These are phyloP conservation scores for Fusarium sp. DNA, from an alignment of 2,329 filamentous ascomycete genomes.

Conservation along the genomic window DNA sequence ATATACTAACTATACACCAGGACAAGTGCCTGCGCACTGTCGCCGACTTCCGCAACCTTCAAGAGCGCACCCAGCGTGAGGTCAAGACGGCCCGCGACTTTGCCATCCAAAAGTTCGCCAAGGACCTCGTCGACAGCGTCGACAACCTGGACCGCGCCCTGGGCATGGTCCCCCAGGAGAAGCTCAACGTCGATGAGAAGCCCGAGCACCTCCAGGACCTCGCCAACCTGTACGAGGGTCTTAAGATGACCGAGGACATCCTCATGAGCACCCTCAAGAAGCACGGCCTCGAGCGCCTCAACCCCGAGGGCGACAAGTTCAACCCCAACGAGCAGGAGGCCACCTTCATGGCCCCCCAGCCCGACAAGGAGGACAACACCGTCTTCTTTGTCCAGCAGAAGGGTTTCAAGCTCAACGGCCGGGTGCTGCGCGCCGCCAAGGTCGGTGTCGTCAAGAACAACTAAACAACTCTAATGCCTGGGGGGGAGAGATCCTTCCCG, in stretches of 20 bases:
- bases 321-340: constrained; percentile 97
- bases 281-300: constrained; percentile 92
- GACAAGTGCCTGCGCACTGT: constrained; percentile 95
- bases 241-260: constrained; percentile 95
- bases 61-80: constrained; percentile 93
- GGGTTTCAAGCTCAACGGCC: constrained; percentile 93
- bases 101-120: constrained; percentile 94
- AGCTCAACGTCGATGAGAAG: constrained; percentile 67
- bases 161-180: constrained; percentile 79
- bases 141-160: constrained; percentile 98
- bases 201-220: constrained; percentile 76
- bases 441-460: constrained; percentile 94
- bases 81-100: constrained; percentile 90
- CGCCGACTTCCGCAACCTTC: constrained; percentile 97
- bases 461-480: constrained; percentile 45
- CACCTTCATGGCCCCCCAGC: constrained; percentile 90
- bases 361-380: constrained; percentile 88
- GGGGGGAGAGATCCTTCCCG: constrained; percentile 4
- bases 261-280: constrained; percentile 90
- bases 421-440: constrained; percentile 91
- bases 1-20: constrained; percentile 58
- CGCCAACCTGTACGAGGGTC: constrained; percentile 82
- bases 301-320: constrained; percentile 88
- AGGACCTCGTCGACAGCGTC: constrained; percentile 93
- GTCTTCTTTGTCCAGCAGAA: constrained; percentile 96